phyloP scores from a whole-genome alignment of 208 protist genomes.

The Wallacemonas sp. region DNA sequence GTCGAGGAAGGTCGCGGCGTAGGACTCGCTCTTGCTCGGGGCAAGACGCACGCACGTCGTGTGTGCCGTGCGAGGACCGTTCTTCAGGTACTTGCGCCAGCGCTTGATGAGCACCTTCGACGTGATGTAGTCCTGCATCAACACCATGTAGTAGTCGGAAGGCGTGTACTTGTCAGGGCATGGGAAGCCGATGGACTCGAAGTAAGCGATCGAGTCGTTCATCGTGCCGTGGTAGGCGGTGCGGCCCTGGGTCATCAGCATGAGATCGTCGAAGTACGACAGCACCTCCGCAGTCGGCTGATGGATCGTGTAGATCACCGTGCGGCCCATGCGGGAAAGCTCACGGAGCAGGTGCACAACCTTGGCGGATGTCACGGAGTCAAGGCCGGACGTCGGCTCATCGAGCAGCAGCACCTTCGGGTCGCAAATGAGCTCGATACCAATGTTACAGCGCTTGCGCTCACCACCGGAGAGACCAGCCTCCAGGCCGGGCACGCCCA shows the following conservation, averaged over 20 bases:
- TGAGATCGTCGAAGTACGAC: constrained; percentile 89
- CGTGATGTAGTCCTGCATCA: constrained; percentile 63
- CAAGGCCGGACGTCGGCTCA: constrained; percentile 90
- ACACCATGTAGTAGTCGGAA: constrained; percentile 87
- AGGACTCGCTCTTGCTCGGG: constrained; percentile 25
- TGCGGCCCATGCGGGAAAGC: constrained; percentile 73
- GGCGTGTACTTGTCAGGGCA: constrained; percentile 76
- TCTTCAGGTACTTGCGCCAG: constrained; percentile 64
- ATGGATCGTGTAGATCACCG: constrained; percentile 94
- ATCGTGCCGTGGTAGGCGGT: constrained; percentile 85
- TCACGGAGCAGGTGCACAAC: constrained; percentile 76
- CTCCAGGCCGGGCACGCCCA: constrained; percentile 69
- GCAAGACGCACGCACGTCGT: constrained; percentile 46
- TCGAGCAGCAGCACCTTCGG: constrained; percentile 87
- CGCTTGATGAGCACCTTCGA: constrained; percentile 57
- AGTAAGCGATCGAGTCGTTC: constrained; percentile 67
- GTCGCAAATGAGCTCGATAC: constrained; percentile 86
- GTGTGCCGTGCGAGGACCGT: constrained; percentile 42
- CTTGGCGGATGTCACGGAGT: constrained; percentile 81
- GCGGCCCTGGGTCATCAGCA: constrained; percentile 81
- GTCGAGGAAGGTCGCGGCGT: constrained; percentile 42
- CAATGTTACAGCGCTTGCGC: constrained; percentile 88
- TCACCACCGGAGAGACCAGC: constrained; percentile 87
- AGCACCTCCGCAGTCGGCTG: constrained; percentile 92
- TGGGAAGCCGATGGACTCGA: constrained; percentile 71